phyloP scores from a whole-genome alignment of 148 eudicot genomes.

The Fallopia convolvulus region DNA sequence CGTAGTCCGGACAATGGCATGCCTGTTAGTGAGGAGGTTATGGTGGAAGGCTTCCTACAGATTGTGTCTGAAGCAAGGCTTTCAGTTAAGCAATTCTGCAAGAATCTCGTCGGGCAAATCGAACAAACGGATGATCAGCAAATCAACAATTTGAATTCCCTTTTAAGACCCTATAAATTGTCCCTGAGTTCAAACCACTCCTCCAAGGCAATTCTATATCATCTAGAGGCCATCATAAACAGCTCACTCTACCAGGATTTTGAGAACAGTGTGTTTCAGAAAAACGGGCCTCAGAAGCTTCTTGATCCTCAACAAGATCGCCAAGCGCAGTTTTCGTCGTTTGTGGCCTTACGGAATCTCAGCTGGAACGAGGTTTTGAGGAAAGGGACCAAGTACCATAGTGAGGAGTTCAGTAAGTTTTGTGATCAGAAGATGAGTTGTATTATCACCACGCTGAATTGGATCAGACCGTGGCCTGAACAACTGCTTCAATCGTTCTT shows the following conservation, averaged over 20 bases:
- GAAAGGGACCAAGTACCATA: constrained; percentile 86
- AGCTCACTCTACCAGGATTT: constrained; percentile 75
- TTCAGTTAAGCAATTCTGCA: constrained; percentile 84
- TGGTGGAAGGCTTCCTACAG: constrained; percentile 93
- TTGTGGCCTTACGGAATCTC: constrained; percentile 56
- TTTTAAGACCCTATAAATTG: constrained; percentile 60
- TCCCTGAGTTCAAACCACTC: constrained; percentile 58
- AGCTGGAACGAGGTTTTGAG: constrained; percentile 90
- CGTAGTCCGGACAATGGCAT: constrained; percentile 21
- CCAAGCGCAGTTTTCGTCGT: constrained; percentile 62
- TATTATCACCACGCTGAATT: constrained; percentile 43
- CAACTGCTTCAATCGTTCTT: constrained; percentile 79
- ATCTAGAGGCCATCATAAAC: constrained; percentile 74
- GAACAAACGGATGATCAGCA: constrained; percentile 54
- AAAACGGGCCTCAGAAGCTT: constrained; percentile 59
- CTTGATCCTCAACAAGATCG: constrained; percentile 66
- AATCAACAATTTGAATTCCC: constrained; percentile 42
- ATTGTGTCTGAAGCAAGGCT: constrained; percentile 79
- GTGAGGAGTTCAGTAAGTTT: constrained; percentile 80
- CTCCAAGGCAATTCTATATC: constrained; percentile 56
- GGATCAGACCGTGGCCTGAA: constrained; percentile 90
- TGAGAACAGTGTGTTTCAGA: constrained; percentile 76
- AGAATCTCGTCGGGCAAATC: constrained; percentile 47
- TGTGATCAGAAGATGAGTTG: constrained; percentile 94
- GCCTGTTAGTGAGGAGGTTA: constrained; percentile 73